phyloP scores from a whole-genome alignment of 352 stramenopile genomes.

The Phytophthora pseudosyringae region DNA sequence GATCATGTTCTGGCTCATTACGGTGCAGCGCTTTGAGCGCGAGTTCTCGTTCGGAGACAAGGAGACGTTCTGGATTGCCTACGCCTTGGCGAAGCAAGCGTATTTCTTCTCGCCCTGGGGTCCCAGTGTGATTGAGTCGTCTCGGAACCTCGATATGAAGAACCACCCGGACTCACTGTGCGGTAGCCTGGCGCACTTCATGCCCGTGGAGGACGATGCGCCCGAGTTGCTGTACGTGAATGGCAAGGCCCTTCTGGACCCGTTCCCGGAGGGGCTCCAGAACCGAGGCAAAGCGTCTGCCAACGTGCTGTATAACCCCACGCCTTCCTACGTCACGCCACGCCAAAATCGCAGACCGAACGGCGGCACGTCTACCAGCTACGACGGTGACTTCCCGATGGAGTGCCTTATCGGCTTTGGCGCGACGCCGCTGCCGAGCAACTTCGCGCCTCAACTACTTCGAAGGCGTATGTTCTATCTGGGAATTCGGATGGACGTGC shows the following conservation, averaged over 20 bases:
- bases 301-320: constrained; percentile 49
- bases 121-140: too few relatives aligned
- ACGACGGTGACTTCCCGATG: constrained; percentile 30
- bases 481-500: constrained; percentile 36
- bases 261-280: constrained; percentile 37
- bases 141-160: too few relatives aligned
- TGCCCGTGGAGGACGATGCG: constrained; percentile 38
- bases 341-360: constrained; percentile 34
- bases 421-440: constrained; percentile 34
- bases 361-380: constrained; percentile 17
- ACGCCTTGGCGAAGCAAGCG: too few relatives aligned
- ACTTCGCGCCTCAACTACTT: constrained; percentile 39
- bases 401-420: constrained; percentile 55
- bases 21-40: too few relatives aligned
- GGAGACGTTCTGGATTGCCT: too few relatives aligned
- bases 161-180: constrained; percentile 13
- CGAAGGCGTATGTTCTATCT: constrained; percentile 48
- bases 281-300: constrained; percentile 28
- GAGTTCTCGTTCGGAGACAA: too few relatives aligned
- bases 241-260: constrained; percentile 54
- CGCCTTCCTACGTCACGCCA: constrained; percentile 49
- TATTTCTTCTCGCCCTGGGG: too few relatives aligned
- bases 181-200: constrained; percentile 62
- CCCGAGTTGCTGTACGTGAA: constrained; percentile 62
- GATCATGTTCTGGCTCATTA: too few relatives aligned